phyloP scores from a whole-genome alignment of 306 rosid genomes.

The Luffa acutangula region DNA sequence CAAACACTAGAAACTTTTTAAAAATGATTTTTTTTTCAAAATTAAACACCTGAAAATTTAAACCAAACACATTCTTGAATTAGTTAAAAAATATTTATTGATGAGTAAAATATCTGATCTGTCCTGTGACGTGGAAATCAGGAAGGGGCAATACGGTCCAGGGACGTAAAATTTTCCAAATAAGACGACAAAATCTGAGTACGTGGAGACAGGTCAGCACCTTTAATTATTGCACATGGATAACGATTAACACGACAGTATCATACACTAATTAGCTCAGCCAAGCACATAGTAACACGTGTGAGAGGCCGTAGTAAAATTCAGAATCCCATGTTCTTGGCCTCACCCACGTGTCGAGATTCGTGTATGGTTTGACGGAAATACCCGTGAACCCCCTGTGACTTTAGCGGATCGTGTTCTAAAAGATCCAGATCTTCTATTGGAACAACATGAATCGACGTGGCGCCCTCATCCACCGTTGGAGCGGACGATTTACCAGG shows the following conservation, averaged over 20 bases:
- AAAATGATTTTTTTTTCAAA: background rate
- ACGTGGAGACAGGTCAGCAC: constrained; percentile 27
- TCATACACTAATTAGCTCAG: background rate
- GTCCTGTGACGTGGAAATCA: background rate
- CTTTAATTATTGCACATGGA: background rate
- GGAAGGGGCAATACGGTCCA: background rate
- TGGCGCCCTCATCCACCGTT: constrained; percentile 32
- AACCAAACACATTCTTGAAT: too few relatives aligned
- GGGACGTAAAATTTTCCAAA: background rate
- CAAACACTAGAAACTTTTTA: too few relatives aligned
- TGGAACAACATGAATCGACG: constrained; percentile 28
- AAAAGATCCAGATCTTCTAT: background rate
- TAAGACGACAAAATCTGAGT: constrained; percentile 6
- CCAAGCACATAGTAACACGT: background rate
- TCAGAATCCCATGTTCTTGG: constrained; percentile 2
- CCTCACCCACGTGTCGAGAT: background rate
- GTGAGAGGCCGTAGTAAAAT: background rate
- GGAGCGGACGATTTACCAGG: background rate
- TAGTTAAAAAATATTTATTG: background rate
- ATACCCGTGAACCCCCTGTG: background rate
- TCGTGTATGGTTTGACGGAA: background rate
- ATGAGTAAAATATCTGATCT: background rate
- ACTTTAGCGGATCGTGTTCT: background rate
- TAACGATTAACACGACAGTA: background rate
- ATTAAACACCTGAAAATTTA: too few relatives aligned